phyloP scores from a whole-genome alignment of 2,329 filamentous ascomycete genomes.

The Fusarium coicis region DNA sequence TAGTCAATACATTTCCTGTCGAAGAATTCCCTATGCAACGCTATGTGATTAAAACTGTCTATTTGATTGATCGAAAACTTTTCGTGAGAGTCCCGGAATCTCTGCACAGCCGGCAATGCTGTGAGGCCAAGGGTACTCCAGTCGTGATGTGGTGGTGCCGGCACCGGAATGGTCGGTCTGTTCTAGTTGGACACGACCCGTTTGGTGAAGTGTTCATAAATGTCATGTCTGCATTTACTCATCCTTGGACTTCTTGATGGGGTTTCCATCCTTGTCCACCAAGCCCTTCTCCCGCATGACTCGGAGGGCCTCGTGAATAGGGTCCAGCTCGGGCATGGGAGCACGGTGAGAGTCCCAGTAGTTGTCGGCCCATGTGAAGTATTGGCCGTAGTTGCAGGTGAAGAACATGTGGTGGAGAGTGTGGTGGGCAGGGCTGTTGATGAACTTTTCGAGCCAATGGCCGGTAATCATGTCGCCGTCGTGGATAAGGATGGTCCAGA shows the following conservation, averaged over 20 bases:
- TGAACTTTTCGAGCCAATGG: conserved; percentile 58
- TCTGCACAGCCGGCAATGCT: conserved; percentile 9
- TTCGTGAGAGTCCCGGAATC: conserved; percentile 27
- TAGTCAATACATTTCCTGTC: conserved; percentile 46
- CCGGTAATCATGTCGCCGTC: conserved; percentile 61
- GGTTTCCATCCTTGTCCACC: conserved; percentile 56
- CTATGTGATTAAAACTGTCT: conserved; percentile 38
- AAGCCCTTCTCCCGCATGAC: conserved; percentile 58
- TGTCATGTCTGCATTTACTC: conserved; percentile 32
- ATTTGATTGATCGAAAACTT: conserved; percentile 26
- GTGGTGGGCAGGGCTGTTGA: conserved; percentile 61
- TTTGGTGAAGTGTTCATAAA: not conserved
- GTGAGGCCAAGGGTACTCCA: conserved; percentile 11
- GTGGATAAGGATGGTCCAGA: conserved; percentile 62
- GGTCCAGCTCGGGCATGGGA: conserved; percentile 56
- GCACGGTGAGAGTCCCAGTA: conserved; percentile 57
- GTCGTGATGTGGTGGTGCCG: conserved; percentile 31
- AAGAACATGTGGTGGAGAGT: conserved; percentile 62
- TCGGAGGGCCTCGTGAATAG: conserved; percentile 56
- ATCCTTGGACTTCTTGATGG: conserved; percentile 48
- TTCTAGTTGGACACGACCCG: not conserved
- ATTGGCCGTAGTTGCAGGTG: conserved; percentile 61
- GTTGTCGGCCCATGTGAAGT: conserved; percentile 59
- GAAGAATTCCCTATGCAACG: conserved; percentile 22
- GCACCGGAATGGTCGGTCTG: conserved; percentile 30